Evolutionary conservation across 352 stramenopile genomes (phyloP).

Genomic region (Globisporangium heterothallicum): DNA sequence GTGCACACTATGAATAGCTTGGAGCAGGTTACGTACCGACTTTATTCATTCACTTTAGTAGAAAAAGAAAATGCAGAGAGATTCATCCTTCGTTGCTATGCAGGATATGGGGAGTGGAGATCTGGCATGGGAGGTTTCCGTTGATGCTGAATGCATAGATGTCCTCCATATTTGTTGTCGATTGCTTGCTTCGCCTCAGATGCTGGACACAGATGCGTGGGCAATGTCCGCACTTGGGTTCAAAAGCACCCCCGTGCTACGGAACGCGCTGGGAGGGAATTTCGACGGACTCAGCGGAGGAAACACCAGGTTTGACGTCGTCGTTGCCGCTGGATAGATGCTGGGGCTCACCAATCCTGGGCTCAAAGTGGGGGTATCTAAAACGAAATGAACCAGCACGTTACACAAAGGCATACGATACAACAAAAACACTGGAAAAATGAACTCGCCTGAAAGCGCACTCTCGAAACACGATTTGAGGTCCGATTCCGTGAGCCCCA

Average conservation of each 20-base stretch:
- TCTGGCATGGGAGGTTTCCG: too few species aligned
- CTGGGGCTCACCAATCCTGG: slow-evolving; percentile 2
- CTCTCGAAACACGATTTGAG: slow-evolving; percentile 27
- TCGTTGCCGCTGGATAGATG: slow-evolving; percentile 2
- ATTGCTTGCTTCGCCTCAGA: too few species aligned
- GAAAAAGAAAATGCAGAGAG: background rate
- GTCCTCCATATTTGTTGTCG: too few species aligned
- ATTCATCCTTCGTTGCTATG: too few species aligned
- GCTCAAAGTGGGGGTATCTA: too few species aligned
- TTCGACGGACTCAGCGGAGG: slow-evolving; percentile 29
- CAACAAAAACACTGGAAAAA: background rate
- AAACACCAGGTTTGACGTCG: slow-evolving; percentile 11
- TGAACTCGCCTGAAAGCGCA: slow-evolving; percentile 13
- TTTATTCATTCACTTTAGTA: background rate
- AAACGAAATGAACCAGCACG: too few species aligned
- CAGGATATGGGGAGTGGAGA: too few species aligned
- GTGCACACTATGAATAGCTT: background rate
- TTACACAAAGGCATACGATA: too few species aligned
- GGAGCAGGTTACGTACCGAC: background rate
- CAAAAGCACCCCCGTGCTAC: slow-evolving; percentile 11
- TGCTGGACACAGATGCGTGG: slow-evolving; percentile 12
- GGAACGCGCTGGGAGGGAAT: slow-evolving; percentile 29
- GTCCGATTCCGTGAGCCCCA: slow-evolving; percentile 26
- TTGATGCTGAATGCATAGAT: too few species aligned
- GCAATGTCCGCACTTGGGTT: background rate